These are phyloP conservation scores for Yamadazyma kanchanaburiensis DNA, from an alignment of 1,139 yeast species.

Conservation along the genomic window DNA sequence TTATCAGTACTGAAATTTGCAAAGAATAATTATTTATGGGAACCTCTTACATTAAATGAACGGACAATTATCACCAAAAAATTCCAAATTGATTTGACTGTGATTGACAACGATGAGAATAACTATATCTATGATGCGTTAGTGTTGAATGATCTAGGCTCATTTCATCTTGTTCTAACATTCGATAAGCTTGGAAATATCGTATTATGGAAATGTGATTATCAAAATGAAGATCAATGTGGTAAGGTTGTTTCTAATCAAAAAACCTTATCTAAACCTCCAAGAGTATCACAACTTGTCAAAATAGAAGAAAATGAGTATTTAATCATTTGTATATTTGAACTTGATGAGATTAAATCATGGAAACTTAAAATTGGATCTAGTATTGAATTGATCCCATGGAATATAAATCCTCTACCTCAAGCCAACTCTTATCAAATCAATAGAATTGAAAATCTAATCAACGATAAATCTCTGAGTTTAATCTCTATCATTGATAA, in stretches of 20 bases:
- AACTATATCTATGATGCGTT: slow-evolving; percentile 30
- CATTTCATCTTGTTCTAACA: slow-evolving; percentile 39
- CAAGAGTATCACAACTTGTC: slow-evolving; percentile 26
- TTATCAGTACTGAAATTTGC: slow-evolving; percentile 42
- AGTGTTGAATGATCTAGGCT: slow-evolving; percentile 30
- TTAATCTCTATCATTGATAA: slow-evolving; percentile 58
- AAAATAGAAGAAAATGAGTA: slow-evolving; percentile 16
- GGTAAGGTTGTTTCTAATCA: slow-evolving; percentile 22
- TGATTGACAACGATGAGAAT: slow-evolving; percentile 5
- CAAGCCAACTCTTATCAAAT: slow-evolving; percentile 27
- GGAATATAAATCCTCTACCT: slow-evolving; percentile 26
- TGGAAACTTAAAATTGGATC: slow-evolving; percentile 23
- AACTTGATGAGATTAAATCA: slow-evolving; percentile 20
- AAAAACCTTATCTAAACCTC: slow-evolving; percentile 14
- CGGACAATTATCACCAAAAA: slow-evolving; percentile 33
- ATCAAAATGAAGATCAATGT: slow-evolving; percentile 23
- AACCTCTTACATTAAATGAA: slow-evolving; percentile 31
- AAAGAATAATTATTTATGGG: slow-evolving; percentile 67
- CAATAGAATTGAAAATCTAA: slow-evolving; percentile 54
- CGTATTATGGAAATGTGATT: slow-evolving; percentile 64
- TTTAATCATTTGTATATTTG: slow-evolving; percentile 26
- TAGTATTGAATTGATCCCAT: slow-evolving; percentile 19
- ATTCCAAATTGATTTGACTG: slow-evolving; percentile 24
- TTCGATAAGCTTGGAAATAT: slow-evolving; percentile 53
- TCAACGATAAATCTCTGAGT: slow-evolving; percentile 41